A percentile compares a stretch with the other conserved stretches of the same genome.
phyloP scores from a whole-genome alignment of 2,329 filamentous ascomycete species.

The Talaromyces albobiverticillius region DNA sequence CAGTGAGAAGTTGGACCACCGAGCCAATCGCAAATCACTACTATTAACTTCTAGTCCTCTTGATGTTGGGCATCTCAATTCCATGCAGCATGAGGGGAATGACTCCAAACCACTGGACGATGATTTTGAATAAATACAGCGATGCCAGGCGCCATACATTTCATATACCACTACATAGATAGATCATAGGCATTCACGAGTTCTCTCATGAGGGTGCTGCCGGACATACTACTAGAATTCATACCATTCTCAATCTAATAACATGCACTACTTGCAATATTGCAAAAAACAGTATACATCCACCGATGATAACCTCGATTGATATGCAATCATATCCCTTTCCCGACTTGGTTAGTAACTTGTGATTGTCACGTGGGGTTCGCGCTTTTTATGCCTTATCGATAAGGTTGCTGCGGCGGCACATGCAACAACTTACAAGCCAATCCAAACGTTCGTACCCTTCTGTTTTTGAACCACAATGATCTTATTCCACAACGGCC shows the following conservation, averaged over 20 bases:
- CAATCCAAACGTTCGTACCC: too few species aligned
- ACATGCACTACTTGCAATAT: too few species aligned
- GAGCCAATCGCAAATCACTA: slow-evolving; percentile 56
- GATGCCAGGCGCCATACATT: background rate
- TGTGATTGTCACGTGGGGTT: slow-evolving; percentile 25
- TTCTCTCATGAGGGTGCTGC: background rate
- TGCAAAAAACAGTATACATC: too few species aligned
- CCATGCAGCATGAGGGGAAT: slow-evolving; percentile 31
- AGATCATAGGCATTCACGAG: slow-evolving; percentile 9
- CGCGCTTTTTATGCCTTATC: slow-evolving; percentile 21
- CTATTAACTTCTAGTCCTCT: slow-evolving; percentile 48
- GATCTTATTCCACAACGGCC: background rate
- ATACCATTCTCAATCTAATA: background rate
- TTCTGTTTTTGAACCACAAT: background rate
- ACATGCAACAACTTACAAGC: background rate
- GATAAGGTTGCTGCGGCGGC: slow-evolving; percentile 23
- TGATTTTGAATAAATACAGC: slow-evolving; percentile 45
- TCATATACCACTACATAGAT: slow-evolving; percentile 14
- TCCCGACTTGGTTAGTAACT: too few species aligned
- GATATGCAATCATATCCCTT: too few species aligned
- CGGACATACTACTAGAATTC: background rate
- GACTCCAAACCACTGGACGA: slow-evolving; percentile 37
- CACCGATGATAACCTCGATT: too few species aligned
- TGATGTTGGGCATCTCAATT: slow-evolving; percentile 52
- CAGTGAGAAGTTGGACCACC: slow-evolving; percentile 56